Evolutionary conservation across 2,329 filamentous ascomycete genomes (phyloP).

Genomic region (Cladosporium sp.): DNA sequence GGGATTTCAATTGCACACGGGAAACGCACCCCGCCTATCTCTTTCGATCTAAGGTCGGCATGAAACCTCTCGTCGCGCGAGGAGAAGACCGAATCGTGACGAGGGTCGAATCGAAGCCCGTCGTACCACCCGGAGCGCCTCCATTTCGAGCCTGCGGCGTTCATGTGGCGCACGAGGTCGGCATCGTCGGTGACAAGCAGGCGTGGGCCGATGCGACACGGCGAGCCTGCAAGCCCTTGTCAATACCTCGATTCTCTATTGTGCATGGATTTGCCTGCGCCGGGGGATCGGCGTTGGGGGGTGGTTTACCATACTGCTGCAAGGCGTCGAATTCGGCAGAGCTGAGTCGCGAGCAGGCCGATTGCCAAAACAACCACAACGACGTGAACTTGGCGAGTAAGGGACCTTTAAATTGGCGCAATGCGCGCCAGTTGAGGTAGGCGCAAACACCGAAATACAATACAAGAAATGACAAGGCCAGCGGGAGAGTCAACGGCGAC

Average conservation of each 20-base stretch:
- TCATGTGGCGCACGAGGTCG: slow-evolving; percentile 44
- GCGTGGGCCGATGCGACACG: slow-evolving; percentile 46
- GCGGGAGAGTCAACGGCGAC: slow-evolving; percentile 6
- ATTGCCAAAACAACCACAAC: slow-evolving; percentile 28
- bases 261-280: background rate
- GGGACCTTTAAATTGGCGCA: slow-evolving; percentile 27
- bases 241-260: background rate
- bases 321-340: slow-evolving; percentile 22
- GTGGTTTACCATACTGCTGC: slow-evolving; percentile 24
- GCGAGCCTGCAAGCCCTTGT: slow-evolving; percentile 29
- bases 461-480: too few relatives aligned
- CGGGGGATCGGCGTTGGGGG: background rate
- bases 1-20: too few relatives aligned
- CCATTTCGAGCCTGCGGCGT: slow-evolving; percentile 32
- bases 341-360: slow-evolving; percentile 18
- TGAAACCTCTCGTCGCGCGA: slow-evolving; percentile 49
- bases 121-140: slow-evolving; percentile 42
- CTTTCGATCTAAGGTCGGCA: slow-evolving; percentile 43
- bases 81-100: slow-evolving; percentile 53
- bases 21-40: slow-evolving; percentile 48
- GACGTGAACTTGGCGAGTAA: slow-evolving; percentile 21
- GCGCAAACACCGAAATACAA: slow-evolving; percentile 18
- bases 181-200: slow-evolving; percentile 48
- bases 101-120: slow-evolving; percentile 49
- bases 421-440: slow-evolving; percentile 22